Conservation (phyloP, 768 basidiomycete genomes). For the Holtermannia corniformis region DNA sequence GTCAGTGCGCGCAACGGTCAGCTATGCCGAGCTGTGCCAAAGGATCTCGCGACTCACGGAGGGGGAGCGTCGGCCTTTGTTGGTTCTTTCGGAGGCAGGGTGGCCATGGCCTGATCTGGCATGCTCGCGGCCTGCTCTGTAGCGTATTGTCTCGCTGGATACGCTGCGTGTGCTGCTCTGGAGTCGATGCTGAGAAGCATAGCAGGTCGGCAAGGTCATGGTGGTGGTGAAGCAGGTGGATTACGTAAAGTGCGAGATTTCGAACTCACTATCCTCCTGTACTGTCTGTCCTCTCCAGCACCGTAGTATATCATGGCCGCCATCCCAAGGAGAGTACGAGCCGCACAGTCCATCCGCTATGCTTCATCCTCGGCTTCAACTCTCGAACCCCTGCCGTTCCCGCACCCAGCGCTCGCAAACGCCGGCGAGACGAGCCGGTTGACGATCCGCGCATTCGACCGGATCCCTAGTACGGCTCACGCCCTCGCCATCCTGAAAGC, state of each 20-base stretch:
- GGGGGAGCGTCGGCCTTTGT: slow-evolving; percentile 31
- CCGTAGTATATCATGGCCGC: not conserved
- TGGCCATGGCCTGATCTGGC: no score
- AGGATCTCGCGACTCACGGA: slow-evolving; percentile 33
- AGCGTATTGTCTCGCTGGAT: no score
- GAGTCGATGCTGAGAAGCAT: no score
- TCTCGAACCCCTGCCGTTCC: slow-evolving; percentile 4
- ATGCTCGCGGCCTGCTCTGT: no score
- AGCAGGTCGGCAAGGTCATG: no score
- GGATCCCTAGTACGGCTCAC: slow-evolving; percentile 14
- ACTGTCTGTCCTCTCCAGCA: no score
- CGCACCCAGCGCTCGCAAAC: slow-evolving; percentile 12
- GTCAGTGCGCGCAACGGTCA: not conserved
- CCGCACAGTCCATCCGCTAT: not conserved
- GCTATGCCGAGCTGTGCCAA: not conserved
- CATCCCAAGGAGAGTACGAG: not conserved
- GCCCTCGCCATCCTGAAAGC: slow-evolving; percentile 21
- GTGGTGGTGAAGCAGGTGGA: no score
- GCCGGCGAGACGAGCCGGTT: slow-evolving; percentile 13
- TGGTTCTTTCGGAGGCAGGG: slow-evolving; percentile 13
- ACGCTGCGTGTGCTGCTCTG: no score
- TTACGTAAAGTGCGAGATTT: no score
- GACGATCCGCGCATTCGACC: slow-evolving; percentile 5
- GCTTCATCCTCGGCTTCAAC: not conserved
- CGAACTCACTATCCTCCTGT: not conserved